Evolutionary conservation across 2,329 filamentous ascomycete species (phyloP).

Genomic region (Colletotrichum noveboracense): DNA sequence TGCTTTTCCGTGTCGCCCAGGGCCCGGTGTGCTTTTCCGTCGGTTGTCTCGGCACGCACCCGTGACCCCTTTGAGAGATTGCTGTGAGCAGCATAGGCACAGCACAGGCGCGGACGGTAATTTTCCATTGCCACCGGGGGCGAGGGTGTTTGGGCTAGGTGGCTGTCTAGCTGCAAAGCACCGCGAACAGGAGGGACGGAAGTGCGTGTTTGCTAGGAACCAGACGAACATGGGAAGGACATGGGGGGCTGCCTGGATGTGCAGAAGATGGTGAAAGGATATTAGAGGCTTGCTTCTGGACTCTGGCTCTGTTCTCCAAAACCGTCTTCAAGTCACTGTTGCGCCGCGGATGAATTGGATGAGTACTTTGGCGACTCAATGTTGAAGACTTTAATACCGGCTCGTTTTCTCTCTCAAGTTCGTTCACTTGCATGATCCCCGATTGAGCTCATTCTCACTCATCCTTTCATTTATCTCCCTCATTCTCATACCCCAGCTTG

Average conservation of each 20-base stretch:
- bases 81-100: neutral
- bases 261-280: neutral
- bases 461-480: neutral
- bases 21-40: slow-evolving; percentile 12
- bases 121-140: neutral
- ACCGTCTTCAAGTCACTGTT: neutral
- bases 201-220: neutral
- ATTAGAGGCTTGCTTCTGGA: neutral
- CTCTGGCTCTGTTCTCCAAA: neutral
- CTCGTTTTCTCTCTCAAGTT: neutral
- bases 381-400: neutral
- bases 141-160: neutral
- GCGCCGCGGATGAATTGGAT: neutral
- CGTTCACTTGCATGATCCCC: neutral
- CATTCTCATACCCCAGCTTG: neutral
- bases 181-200: slow-evolving; percentile 1
- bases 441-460: neutral
- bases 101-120: neutral
- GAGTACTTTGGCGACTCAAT: neutral
- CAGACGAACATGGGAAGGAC: slow-evolving; percentile 1
- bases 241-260: neutral
- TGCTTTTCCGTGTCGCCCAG: neutral
- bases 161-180: neutral
- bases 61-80: neutral
- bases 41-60: slow-evolving; percentile 4